phyloP scores from a whole-genome alignment of 257 asterid genomes.

The Coffea canephora region DNA sequence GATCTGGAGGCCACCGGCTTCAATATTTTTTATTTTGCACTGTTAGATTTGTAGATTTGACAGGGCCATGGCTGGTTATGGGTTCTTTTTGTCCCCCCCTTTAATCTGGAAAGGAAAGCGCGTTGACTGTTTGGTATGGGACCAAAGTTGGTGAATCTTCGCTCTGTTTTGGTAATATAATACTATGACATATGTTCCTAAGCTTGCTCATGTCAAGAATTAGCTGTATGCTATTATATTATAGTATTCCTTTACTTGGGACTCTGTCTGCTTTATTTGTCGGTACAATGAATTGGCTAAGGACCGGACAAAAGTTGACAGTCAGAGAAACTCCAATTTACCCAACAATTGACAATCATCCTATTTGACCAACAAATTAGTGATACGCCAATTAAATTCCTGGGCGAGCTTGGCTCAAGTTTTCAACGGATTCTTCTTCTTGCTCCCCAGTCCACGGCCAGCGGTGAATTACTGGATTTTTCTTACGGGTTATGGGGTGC shows the following conservation, averaged over 20 bases:
- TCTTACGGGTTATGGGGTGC: no score
- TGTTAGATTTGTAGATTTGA: neutral
- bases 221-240: neutral
- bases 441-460: no score
- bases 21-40: neutral
- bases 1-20: constrained; percentile 29
- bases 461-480: no score
- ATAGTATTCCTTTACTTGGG: neutral
- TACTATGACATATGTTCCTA: neutral
- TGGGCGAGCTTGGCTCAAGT: no score
- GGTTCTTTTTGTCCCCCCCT: neutral
- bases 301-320: no score
- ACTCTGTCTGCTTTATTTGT: neutral
- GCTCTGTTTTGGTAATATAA: neutral
- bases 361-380: no score
- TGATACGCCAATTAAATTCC: no score
- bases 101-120: constrained; percentile 13
- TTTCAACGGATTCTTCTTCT: no score
- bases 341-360: no score
- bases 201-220: neutral
- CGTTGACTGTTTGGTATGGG: constrained; percentile 12
- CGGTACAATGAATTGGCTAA: no score
- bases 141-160: neutral
- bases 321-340: no score
- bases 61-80: neutral